phyloP scores from a whole-genome alignment of 2,329 filamentous ascomycete genomes.

The Lecanoromycetidae sp. region DNA sequence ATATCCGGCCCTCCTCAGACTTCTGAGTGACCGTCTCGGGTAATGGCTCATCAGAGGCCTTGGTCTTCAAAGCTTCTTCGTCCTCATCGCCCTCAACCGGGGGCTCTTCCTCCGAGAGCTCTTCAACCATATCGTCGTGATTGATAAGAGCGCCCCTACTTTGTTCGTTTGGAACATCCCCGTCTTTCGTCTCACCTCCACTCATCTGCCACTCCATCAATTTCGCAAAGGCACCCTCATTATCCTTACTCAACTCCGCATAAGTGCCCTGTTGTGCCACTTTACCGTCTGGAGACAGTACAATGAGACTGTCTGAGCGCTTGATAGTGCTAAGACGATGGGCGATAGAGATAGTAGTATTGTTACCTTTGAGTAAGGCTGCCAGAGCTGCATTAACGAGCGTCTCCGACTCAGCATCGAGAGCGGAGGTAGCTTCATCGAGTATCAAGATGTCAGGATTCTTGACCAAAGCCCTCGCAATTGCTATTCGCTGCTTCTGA shows the following conservation, averaged over 20 bases:
- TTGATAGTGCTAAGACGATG: conserved; percentile 95
- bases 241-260: conserved; percentile 57
- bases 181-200: conserved; percentile 50
- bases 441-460: conserved; percentile 93
- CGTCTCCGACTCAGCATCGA: conserved; percentile 94
- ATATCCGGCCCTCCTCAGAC: not conserved
- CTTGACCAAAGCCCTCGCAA: conserved; percentile 86
- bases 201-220: conserved; percentile 99
- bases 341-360: conserved; percentile 95
- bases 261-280: conserved; percentile 90
- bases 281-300: conserved; percentile 70
- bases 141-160: conserved; percentile 24
- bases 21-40: conserved; percentile 24
- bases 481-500: conserved; percentile 95
- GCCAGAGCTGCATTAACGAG: conserved; percentile 84
- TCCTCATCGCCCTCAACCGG: not conserved
- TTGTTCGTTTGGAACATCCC: conserved; percentile 26
- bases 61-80: conserved; percentile 17
- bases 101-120: conserved; percentile 21
- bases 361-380: conserved; percentile 68
- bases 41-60: conserved; percentile 21
- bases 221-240: conserved; percentile 76
- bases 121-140: conserved; percentile 25
- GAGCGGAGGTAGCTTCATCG: conserved; percentile 88
- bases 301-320: conserved; percentile 85